Base-by-base conservation (phyloP, 768 basidiomycete species). In the Rhodotorula taiwanensis region DNA sequence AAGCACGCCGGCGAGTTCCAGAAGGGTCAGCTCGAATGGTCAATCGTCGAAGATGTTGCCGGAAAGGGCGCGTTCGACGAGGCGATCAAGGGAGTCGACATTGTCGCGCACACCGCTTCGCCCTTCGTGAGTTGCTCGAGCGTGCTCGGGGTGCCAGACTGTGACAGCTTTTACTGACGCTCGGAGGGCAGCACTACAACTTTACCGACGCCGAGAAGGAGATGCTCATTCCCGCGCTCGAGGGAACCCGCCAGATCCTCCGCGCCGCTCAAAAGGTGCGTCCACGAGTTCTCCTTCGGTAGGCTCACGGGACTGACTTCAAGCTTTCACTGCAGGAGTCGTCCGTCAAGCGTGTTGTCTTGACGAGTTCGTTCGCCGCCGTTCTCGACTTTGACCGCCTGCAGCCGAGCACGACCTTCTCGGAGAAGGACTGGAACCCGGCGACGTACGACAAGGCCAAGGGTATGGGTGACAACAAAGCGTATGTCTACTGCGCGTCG, bases 71-170 rank as follows among this genome's bases (percentile, higher is more conserved):
- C 84, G 1, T 92, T 89, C 63, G 88, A 90, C 73, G 83, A 87
- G 53, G 87, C 84, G 2, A 86, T 89, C 62, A 82, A 84, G 74
- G 87, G 81, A 1, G 83, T 89, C 8, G 82, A 85, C 60, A 86
- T 80, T 0, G 82, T 91, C 55, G 81, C 78, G 41, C 87, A 88
- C 71, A 82, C 79, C 4, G 86, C 85, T 0, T 86, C 85, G 3
- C 86, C 86, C 1, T 27, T 49, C 20, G 13, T 15, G 42, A 43
- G 42, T 23, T 16, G 7, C 42, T 10, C 42, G 14, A 39, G 10
- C 36, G 36, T 16, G 36, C 36, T n/a, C n/a, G n/a, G n/a, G n/a
- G n/a, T n/a, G n/a, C n/a, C n/a, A n/a, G n/a, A n/a, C n/a, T n/a
- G n/a, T n/a, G n/a, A n/a, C n/a, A n/a, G n/a, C n/a, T n/a, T n/a